Evolutionary conservation across 345 rosid genomes (phyloP).

Genomic region (Carallia pectinifolia): DNA sequence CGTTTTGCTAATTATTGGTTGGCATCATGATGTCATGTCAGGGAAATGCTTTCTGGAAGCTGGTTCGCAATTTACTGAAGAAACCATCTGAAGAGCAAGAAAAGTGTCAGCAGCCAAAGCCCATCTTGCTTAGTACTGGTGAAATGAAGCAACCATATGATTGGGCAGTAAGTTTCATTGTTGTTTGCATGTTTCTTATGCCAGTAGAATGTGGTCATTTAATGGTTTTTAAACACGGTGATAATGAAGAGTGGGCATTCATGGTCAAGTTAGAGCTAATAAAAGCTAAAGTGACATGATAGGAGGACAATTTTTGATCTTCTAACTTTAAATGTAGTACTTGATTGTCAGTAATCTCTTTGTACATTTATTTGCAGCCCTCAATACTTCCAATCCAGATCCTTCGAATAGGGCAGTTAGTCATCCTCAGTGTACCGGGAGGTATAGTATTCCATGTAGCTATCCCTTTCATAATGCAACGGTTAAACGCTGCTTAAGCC

Average conservation of each 20-base stretch:
- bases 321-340: not conserved
- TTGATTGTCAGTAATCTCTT: slow-evolving; percentile 1
- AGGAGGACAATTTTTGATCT: not conserved
- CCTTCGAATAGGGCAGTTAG: slow-evolving; percentile 81
- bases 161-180: slow-evolving; percentile 76
- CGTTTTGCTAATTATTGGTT: slow-evolving; percentile 4
- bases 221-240: not conserved
- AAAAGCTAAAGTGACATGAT: not conserved
- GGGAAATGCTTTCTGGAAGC: slow-evolving; percentile 96
- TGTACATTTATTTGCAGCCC: slow-evolving; percentile 61
- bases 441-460: slow-evolving; percentile 40
- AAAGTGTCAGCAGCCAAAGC: slow-evolving; percentile 88
- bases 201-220: not conserved
- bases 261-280: too few species aligned
- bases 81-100: slow-evolving; percentile 63
- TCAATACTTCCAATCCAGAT: slow-evolving; percentile 92
- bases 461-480: not conserved
- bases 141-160: slow-evolving; percentile 94
- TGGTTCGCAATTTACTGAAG: slow-evolving; percentile 74
- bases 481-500: not conserved
- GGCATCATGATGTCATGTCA: slow-evolving; percentile 22
- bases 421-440: slow-evolving; percentile 93
- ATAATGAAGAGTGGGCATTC: not conserved
- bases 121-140: slow-evolving; percentile 96
- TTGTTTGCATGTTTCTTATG: not conserved